These are phyloP conservation scores for Immersiella caudata DNA, from an alignment of 495 filamentous ascomycete genomes.

Conservation along the genomic window DNA sequence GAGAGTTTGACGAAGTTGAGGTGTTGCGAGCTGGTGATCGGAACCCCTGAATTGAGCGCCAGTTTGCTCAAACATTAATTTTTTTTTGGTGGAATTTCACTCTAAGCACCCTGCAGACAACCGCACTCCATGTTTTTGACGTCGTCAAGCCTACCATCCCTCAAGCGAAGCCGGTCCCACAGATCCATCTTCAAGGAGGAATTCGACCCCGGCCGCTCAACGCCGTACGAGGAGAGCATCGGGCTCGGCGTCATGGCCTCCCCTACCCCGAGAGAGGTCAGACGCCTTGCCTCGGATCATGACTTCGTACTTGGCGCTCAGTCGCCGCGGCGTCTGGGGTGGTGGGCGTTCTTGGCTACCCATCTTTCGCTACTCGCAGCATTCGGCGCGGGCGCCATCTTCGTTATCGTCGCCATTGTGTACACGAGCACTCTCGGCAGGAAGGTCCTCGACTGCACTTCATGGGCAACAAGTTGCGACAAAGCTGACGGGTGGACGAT, in stretches of 20 bases:
- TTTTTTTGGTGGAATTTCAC: not conserved
- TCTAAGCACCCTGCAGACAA: not conserved
- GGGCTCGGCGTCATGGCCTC: slow-evolving; percentile 24
- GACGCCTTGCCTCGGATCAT: slow-evolving; percentile 36
- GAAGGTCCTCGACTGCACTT: slow-evolving; percentile 33
- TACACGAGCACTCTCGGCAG: slow-evolving; percentile 30
- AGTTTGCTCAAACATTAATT: not conserved
- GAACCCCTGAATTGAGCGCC: not conserved
- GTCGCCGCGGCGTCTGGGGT: slow-evolving; percentile 28
- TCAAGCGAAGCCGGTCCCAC: slow-evolving; percentile 29
- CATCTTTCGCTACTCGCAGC: slow-evolving; percentile 33
- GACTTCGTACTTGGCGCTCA: slow-evolving; percentile 32
- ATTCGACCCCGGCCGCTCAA: slow-evolving; percentile 26
- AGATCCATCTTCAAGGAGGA: slow-evolving; percentile 37
- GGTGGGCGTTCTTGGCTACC: slow-evolving; percentile 31
- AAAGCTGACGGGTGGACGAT: slow-evolving; percentile 30
- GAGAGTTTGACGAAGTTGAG: not conserved
- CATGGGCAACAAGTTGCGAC: slow-evolving; percentile 31
- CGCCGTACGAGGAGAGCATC: slow-evolving; percentile 14
- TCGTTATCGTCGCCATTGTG: slow-evolving; percentile 30
- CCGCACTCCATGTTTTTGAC: not conserved
- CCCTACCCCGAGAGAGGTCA: slow-evolving; percentile 32
- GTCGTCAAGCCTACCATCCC: slow-evolving; percentile 7
- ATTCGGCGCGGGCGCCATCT: slow-evolving; percentile 28
- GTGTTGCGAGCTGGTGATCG: not conserved